Evolutionary conservation across 116 monocot genomes (phyloP).

Genomic region (Phalaenopsis hybrid): DNA sequence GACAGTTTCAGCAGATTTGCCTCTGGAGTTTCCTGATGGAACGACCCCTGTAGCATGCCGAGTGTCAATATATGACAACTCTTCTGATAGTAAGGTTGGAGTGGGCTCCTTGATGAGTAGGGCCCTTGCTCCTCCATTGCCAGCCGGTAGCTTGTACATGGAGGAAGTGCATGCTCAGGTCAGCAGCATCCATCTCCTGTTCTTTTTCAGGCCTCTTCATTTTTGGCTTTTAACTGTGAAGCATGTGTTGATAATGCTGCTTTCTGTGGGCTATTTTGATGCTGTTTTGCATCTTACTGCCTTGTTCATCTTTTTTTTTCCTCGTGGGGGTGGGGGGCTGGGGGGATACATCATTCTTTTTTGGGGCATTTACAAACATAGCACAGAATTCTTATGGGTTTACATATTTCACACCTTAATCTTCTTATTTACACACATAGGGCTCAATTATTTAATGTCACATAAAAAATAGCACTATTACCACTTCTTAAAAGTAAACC

Average conservation of each 20-base stretch:
- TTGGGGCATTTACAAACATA: not conserved
- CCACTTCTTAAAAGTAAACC: too few relatives aligned
- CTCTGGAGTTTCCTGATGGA: constrained; percentile 96
- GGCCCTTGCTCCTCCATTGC: constrained; percentile 71
- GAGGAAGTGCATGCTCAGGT: constrained; percentile 96
- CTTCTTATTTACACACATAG: too few relatives aligned
- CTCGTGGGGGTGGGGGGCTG: too few relatives aligned
- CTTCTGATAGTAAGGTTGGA: constrained; percentile 73
- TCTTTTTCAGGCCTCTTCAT: not conserved
- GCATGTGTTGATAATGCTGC: not conserved
- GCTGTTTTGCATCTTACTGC: not conserved
- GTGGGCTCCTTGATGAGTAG: constrained; percentile 79
- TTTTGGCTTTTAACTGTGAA: too few relatives aligned
- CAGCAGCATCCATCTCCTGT: not conserved
- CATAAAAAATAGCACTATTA: too few relatives aligned
- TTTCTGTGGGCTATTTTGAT: not conserved
- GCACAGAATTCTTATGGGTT: too few relatives aligned
- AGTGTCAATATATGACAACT: constrained; percentile 77
- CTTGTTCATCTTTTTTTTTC: not conserved
- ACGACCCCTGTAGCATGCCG: constrained; percentile 92
- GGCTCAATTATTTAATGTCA: too few relatives aligned
- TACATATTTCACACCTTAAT: too few relatives aligned
- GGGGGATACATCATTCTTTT: not conserved
- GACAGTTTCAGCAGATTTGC: constrained; percentile 75
- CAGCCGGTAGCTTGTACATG: constrained; percentile 80